Percentiles rank a stretch among this genome's conserved stretches.
phyloP scores from a whole-genome alignment of 2,329 filamentous ascomycete genomes.

The Septoria petroselini region DNA sequence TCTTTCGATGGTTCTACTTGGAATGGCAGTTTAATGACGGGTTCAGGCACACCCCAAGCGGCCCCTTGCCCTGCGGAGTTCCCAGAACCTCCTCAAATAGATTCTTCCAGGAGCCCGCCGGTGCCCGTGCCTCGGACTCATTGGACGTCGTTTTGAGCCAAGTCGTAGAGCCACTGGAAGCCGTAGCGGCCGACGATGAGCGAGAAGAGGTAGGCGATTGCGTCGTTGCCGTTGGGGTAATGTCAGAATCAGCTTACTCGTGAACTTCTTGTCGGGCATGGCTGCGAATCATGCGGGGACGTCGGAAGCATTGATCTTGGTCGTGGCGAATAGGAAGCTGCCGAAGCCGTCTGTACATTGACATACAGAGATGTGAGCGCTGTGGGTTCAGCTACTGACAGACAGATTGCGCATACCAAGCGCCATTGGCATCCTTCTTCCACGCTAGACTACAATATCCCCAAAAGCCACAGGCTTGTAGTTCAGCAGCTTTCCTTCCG shows the following conservation, averaged over 20 bases:
- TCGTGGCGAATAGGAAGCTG: conserved; percentile 37
- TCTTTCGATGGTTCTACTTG: too few species aligned
- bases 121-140: conserved; percentile 54
- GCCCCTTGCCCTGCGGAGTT: conserved; percentile 21
- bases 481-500: conserved; percentile 47
- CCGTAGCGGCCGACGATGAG: conserved; percentile 46
- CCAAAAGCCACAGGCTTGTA: conserved; percentile 52
- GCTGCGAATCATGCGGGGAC: conserved; percentile 45
- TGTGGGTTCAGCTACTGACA: conserved; percentile 34
- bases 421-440: conserved; percentile 45
- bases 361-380: conserved; percentile 9
- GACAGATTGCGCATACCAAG: conserved; percentile 46
- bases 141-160: conserved; percentile 47
- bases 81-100: conserved; percentile 26
- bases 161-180: conserved; percentile 46
- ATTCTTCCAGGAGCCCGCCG: conserved; percentile 35
- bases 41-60: conserved; percentile 21
- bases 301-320: conserved; percentile 33
- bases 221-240: conserved; percentile 60
- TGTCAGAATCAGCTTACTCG: conserved; percentile 53
- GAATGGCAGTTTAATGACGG: too few species aligned
- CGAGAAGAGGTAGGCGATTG: conserved; percentile 52
- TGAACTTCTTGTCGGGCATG: conserved; percentile 50
- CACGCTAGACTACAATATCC: conserved; percentile 41
- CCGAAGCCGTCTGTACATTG: conserved; percentile 15